Base-by-base conservation (phyloP, 2,329 filamentous ascomycete species). In the Tolypocladium guangdongense region DNA sequence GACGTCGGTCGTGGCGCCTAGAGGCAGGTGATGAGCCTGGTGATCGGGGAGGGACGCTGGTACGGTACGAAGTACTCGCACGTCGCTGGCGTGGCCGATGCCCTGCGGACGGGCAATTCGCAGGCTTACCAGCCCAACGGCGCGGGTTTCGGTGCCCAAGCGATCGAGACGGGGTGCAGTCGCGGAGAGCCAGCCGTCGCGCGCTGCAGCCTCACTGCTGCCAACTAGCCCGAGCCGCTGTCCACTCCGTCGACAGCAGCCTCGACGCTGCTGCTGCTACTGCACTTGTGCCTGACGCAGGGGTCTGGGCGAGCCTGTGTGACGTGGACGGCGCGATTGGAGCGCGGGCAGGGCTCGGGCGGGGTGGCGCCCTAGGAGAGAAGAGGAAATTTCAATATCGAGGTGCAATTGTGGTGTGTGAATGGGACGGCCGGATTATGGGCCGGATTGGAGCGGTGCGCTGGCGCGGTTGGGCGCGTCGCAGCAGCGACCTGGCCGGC, bases 271-370 rank as follows among this genome's bases (percentile, higher is more conserved):
- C n/a, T n/a, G 41, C 24, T 30, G 24, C 24, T 27, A 46, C 45
- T 53, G 51, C 52, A 53, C n/a, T 46, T 36, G 30, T 53, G 52
- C 52, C 52, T 50, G 47, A 53, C 14, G 24, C 36, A 32, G 36
- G 27, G 45, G 41, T 37, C 38, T 41, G n/a, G 33, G 33, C 37
- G 52, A 30, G 55, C 24, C 20, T 20, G 53, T 55, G 51, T 53
- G 57, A 57, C 57, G 57, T 57, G 53, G 51, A 53, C 49, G 48
- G 47, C 50, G 32, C 38, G 18, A 47, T 54, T 54, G 54, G 50
- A 43, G 37, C 24, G 41, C 20, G 32, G 7, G 52, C 53, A 52
- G 49, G 49, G 49, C 41, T 49, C 36, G 22, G 18, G 51, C 33
- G 46, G 50, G 41, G 51, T 30, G 41, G 27, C 3, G 45, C 51